Conservation (phyloP, 2,329 filamentous ascomycete genomes). For the Drechslerella dactyloides region DNA sequence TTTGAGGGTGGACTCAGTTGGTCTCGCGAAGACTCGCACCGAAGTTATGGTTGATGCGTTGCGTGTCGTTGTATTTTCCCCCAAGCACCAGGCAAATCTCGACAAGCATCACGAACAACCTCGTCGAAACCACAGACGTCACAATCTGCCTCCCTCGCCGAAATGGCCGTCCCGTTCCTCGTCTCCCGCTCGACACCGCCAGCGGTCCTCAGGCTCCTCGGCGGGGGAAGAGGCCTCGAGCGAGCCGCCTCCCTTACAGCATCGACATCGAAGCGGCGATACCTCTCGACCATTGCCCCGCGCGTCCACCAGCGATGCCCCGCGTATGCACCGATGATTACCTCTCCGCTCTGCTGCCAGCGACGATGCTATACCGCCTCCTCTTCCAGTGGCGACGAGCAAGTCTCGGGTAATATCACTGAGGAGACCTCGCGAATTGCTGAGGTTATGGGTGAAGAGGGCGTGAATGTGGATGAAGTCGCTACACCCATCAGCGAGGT, state of each 20-base stretch:
- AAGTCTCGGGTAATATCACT: conserved; percentile 27
- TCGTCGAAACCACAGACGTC: background rate
- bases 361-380: conserved; percentile 25
- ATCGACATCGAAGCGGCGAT: conserved; percentile 24
- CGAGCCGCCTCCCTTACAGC: conserved; percentile 13
- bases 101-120: conserved; percentile 8
- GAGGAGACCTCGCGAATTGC: conserved; percentile 31
- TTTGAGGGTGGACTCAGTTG: too few relatives aligned
- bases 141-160: background rate
- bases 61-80: background rate
- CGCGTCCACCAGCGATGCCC: conserved; percentile 25
- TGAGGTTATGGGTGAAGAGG: conserved; percentile 45
- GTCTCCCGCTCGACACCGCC: conserved; percentile 33
- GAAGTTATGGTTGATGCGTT: background rate
- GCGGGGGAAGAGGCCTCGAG: conserved; percentile 20
- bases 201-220: conserved; percentile 14
- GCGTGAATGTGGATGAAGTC: conserved; percentile 39
- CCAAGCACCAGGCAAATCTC: background rate
- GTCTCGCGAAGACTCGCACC: too few relatives aligned
- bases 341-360: conserved; percentile 19
- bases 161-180: conserved; percentile 37
- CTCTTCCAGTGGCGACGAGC: conserved; percentile 4
- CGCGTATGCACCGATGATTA: background rate
- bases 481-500: conserved; percentile 46
- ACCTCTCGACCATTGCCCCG: conserved; percentile 28